Base-by-base conservation (phyloP, 768 basidiomycete genomes). In the Amanita inopinata region DNA sequence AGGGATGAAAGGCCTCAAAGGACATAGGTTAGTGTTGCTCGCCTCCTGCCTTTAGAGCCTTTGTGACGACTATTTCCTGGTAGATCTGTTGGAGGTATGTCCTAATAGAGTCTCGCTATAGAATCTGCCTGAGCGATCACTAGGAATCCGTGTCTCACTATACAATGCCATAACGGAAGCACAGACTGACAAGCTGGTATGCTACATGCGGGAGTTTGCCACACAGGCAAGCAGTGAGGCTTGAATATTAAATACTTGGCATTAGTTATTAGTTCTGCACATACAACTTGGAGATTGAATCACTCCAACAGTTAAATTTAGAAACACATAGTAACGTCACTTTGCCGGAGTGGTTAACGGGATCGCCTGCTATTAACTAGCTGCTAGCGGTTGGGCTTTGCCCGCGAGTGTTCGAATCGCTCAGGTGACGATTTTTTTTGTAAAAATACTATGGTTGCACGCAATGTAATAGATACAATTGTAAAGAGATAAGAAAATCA, bases 101-200 rank as follows among this genome's bases (percentile, higher is more conserved):
- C 5, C 3, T 5, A 52, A 76, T 70, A 64, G 36, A 31, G 59
- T 45, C 43, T 17, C 30, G 9, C 33, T 33, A 24, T 20, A 31
- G 5, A 6, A 28, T 20, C 15, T 28, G 14, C 9, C 35, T 47
- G 34, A 39, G 40, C 44, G 17, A 33, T 40, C 47, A 25, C 8
- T 54, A 74, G 85, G 88, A 11, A 78, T 89, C 38, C 81, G 92
- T 22, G 73, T 83, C 4, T 92, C 89, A 14, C 64, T 94, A 7
- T 96, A 96, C 62, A 96, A 96, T 49, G 90, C 90, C 22, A 68
- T 94, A 32, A 79, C 81, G 2, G 78, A 87, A 51, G 77, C 83
- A 45, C 72, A 83, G 46, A 78, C 80, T 1, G 76, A 85, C 41
- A 62, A 57, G 33, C 56, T 84, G 15, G 64, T 82, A 28, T 65